Evolutionary conservation across 2,329 filamentous ascomycete genomes (phyloP).

Genomic region (Paraphoma sp.): DNA sequence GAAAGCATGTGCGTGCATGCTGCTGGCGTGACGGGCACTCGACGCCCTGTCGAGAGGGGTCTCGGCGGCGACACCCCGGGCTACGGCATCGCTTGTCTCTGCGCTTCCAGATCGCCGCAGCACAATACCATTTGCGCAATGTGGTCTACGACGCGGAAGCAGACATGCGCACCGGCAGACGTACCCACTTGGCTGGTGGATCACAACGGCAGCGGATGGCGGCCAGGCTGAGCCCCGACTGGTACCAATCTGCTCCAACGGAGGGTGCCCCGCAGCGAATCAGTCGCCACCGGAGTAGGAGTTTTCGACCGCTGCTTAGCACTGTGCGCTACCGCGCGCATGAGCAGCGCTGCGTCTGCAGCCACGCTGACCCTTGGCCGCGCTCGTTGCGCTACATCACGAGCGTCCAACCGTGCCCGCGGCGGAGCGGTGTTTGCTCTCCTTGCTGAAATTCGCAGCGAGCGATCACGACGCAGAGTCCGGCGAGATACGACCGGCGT

Average conservation of each 20-base stretch:
- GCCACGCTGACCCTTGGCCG: background rate
- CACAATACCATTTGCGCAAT: background rate
- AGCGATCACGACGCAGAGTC: background rate
- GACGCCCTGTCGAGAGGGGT: background rate
- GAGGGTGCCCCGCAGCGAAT: conserved; percentile 24
- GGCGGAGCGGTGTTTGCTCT: background rate
- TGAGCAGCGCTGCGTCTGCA: background rate
- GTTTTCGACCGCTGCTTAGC: background rate
- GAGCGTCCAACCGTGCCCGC: background rate
- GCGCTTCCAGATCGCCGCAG: background rate
- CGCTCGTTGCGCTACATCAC: background rate
- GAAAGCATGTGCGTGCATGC: background rate
- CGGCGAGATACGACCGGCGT: conserved; percentile 6
- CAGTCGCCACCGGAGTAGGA: conserved; percentile 9
- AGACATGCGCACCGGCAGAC: background rate
- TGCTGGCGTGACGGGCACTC: background rate
- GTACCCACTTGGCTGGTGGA: background rate
- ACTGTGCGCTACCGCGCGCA: background rate
- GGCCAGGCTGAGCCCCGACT: conserved; percentile 9
- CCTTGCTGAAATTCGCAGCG: background rate
- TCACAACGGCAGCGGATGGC: conserved; percentile 10
- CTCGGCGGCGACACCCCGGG: too few relatives aligned
- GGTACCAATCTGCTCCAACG: conserved; percentile 20
- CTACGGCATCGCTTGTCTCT: background rate
- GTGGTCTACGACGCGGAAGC: background rate